Base-by-base conservation (phyloP, 441 rosid species). In the Erodium moschatum region DNA sequence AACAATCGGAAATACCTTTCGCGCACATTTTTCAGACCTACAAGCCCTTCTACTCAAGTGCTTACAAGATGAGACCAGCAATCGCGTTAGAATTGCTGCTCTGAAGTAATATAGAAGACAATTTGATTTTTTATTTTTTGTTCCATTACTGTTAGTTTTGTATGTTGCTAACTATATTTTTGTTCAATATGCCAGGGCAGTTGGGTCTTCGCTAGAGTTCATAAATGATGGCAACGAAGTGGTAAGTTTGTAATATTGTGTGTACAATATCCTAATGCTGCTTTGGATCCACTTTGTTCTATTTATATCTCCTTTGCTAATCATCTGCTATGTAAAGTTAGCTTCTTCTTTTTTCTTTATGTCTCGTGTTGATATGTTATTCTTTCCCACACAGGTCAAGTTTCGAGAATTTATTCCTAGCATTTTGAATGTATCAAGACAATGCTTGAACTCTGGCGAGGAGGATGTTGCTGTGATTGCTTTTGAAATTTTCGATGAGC, bases 401-500 rank as follows among this genome's bases (percentile, higher is more conserved):
- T 95, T 95, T 82, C 90, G 98, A 72, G 98, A 88, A 65, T 96
- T 96, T 76, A 90, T 96, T 72, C 99, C 99, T 35, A 88, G 97
- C 86, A 96, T 96, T 81, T 89, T 96, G 77, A 87, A 87, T 79
- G 97, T 96, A 7, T 84, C 99, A 70, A 90, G 96, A 67, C 95
- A 90, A 72, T 92, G 96, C 79, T 87, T 96, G 79, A 88, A 89
- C 68, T 85, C 89, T 69, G 98, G 97, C 19, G 96, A 89, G 54
- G 98, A 96, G 88, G 98, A 92, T 84, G 94, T 92, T 78, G 98
- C 99, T 40, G 78, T 92, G 64, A 85, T 96, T 84, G 98, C 99
- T 66, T 96, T 96, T 75, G 99, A 96, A 82, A 96, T 96, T 73
- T 92, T 96, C 83, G 99, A 96, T 70, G 99, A 96, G 81, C 81